These are phyloP conservation scores for Cystoderma amianthinum DNA, from an alignment of 768 basidiomycete genomes.

Conservation along the genomic window DNA sequence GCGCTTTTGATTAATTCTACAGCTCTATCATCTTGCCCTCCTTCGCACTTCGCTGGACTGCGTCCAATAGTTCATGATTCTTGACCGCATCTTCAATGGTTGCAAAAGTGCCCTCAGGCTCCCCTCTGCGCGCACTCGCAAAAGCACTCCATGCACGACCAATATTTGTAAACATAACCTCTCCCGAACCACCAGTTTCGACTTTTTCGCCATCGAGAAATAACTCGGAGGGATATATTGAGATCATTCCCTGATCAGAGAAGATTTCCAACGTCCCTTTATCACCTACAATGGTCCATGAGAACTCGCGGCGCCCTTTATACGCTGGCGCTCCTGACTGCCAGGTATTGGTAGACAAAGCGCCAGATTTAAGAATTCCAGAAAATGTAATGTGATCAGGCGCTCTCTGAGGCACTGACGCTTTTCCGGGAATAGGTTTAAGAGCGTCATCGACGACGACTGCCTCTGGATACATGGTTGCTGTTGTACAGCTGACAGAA, in stretches of 20 bases:
- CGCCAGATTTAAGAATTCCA: not conserved
- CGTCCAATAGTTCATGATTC: not conserved
- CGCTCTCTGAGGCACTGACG: not conserved
- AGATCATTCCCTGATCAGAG: not conserved
- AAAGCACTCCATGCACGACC: not conserved
- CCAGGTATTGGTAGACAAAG: not conserved
- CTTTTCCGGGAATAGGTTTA: not conserved
- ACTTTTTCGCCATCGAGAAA: not conserved
- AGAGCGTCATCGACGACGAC: not conserved
- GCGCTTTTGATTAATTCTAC: no score
- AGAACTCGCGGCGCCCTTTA: slow-evolving; percentile 7
- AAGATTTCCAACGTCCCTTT: slow-evolving; percentile 8
- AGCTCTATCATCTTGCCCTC: no score
- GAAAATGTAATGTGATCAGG: not conserved
- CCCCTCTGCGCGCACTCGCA: not conserved
- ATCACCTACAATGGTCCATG: slow-evolving; percentile 11
- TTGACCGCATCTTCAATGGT: not conserved
- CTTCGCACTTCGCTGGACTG: not conserved
- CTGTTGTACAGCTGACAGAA: slow-evolving; percentile 11
- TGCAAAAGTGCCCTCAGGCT: not conserved
- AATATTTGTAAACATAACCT: not conserved
- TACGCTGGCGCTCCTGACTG: not conserved
- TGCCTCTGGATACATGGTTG: slow-evolving; percentile 6
- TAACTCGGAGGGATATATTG: not conserved
- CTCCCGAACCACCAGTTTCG: not conserved